A percentile compares a stretch with the other conserved stretches of the same genome.
These are phyloP conservation scores for Venturia nashicola DNA, from an alignment of 2,329 filamentous ascomycete genomes.

Conservation along the genomic window DNA sequence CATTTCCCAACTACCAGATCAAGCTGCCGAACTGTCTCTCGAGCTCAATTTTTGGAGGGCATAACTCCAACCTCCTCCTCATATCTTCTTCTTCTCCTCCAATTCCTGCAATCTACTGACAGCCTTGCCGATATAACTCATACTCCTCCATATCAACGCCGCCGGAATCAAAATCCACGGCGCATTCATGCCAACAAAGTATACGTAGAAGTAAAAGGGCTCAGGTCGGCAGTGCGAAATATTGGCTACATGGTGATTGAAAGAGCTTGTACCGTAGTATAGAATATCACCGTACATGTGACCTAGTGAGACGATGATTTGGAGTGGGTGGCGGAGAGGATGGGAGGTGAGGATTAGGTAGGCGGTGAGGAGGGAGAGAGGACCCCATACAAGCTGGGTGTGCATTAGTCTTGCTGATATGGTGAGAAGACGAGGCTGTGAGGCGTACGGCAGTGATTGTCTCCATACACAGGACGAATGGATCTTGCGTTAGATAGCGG, in stretches of 20 bases:
- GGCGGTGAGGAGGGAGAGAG: conserved; percentile 45
- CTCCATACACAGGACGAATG: conserved; percentile 82
- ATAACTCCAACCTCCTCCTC: not conserved
- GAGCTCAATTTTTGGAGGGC: not conserved
- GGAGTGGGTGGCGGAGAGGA: conserved; percentile 45
- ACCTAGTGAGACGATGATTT: conserved; percentile 48
- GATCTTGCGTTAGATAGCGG: conserved; percentile 68
- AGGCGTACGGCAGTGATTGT: conserved; percentile 59
- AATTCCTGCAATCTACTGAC: not conserved
- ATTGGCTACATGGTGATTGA: conserved; percentile 44
- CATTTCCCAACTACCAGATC: too few relatives aligned
- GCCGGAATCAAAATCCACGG: conserved; percentile 53
- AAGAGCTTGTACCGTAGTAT: conserved; percentile 52
- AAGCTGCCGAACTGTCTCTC: too few relatives aligned
- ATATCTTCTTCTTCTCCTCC: not conserved
- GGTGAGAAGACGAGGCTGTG: not conserved
- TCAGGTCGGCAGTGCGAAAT: conserved; percentile 49
- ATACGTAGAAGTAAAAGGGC: conserved; percentile 52
- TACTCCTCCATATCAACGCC: not conserved
- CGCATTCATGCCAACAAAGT: conserved; percentile 54
- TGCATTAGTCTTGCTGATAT: not conserved
- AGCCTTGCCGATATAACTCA: not conserved
- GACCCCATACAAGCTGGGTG: conserved; percentile 45
- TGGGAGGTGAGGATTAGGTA: conserved; percentile 41
- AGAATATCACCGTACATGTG: conserved; percentile 53